Base-by-base conservation (phyloP, 179 eudicot species). In the Spergularia azorica region DNA sequence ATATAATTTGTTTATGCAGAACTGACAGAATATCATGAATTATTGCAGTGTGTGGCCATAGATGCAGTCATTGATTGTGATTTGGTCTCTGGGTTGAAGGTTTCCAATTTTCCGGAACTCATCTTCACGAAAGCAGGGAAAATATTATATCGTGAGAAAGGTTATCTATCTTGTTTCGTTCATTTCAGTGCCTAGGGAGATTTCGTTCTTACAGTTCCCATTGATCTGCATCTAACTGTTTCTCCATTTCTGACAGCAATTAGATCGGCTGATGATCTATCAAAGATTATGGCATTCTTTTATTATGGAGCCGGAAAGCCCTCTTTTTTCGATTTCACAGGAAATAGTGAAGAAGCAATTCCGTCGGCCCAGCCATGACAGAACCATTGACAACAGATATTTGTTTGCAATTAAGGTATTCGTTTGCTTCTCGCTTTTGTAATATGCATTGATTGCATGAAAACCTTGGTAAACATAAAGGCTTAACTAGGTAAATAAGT, bases 111-210 rank as follows among this genome's bases (percentile, higher is more conserved):
- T 77, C 99, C 97, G 11, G 93, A 93, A 78, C 90, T 95, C 78
- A 88, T 95, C 77, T 95, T 95, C 84, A 91, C 91, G 14, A 95
- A 95, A 83, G 87, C 99, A 9, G 99, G 99, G 75, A 95, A 90
- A 83, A 88, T 93, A 79, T 80, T 95, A 62, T 89, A 91, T 76
- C 94, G 97, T 20, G 97, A 93, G 79, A 89, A 87, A 90, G 99
- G 97, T 95, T 73, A 70, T 64, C 54, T 17, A 18, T 73, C 17
- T n/a, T 54, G 41, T 0, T 52, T 43, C 56, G 5, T 18, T 39
- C 63, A 10, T 50, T 14, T 21, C 38, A 41, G 10, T 68, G 14
- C 32, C 13, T 2, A 3, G 16, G 9, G 17, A 32, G 2, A 65
- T 6, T 15, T 6, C 32, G 63, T 12, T 57, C 2, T 55, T 55